These are phyloP conservation scores for Pseudomonodictys pantanalensis DNA, from an alignment of 495 filamentous ascomycete genomes.

Conservation along the genomic window DNA sequence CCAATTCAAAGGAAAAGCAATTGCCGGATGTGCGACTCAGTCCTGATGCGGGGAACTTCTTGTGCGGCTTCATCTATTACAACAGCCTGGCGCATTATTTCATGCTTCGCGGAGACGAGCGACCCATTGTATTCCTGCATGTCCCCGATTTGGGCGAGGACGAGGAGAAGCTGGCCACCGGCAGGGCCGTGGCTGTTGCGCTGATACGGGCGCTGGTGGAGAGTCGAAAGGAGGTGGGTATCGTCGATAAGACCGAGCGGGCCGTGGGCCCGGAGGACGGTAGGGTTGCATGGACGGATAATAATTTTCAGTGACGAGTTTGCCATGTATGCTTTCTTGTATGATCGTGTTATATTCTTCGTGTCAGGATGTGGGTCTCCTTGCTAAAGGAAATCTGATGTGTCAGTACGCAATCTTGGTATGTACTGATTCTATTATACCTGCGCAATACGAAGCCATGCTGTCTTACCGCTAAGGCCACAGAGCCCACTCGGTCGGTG, in stretches of 20 bases:
- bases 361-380: no score
- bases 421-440: no score
- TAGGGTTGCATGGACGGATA: no score
- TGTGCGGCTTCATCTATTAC: constrained; percentile 88
- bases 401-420: no score
- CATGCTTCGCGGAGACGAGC: constrained; percentile 4
- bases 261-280: no score
- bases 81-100: constrained; percentile 59
- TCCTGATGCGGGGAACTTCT: constrained; percentile 72
- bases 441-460: no score
- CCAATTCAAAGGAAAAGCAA: not conserved
- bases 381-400: no score
- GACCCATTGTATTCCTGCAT: constrained; percentile 72
- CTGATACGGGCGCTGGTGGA: constrained; percentile 66
- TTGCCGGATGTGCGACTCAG: constrained; percentile 56
- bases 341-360: no score
- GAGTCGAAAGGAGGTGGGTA: constrained; percentile 32
- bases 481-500: no score
- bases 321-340: no score
- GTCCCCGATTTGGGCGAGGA: constrained; percentile 60
- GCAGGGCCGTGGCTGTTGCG: constrained; percentile 62
- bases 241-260: not conserved
- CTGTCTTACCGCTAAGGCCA: no score
- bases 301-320: no score
- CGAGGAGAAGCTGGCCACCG: constrained; percentile 55